Evolutionary conservation across 768 basidiomycete genomes (phyloP), one percentile per base, ranked within the genome.

Genomic region (Leccinum arenicola): DNA sequence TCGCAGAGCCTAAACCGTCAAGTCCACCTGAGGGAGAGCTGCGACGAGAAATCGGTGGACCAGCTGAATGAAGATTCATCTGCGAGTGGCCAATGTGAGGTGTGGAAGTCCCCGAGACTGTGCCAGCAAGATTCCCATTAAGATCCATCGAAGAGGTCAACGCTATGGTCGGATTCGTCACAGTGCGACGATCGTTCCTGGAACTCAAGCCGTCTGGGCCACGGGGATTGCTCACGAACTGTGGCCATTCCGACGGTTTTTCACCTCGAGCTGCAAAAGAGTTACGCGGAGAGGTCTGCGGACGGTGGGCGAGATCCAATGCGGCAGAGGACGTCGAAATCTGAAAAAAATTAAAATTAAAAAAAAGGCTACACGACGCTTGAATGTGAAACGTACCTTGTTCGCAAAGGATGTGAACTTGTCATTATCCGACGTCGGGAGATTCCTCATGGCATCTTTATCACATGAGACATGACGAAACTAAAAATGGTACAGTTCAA

Each of bases 211-310:
- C 78, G 38, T 92, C 91, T 35, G 85, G 84, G 29, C 78, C 82
- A 66, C 88, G 85, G 48, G 80, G 70, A 50, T 80, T 80, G 27
- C 82, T 83, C 50, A 84, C 78, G 74, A 94, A 97, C 72, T 94
- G 93, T 33, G 95, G 92, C 95, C 95, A 98, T 71, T 97, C 95
- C 1, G 93, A 93, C 9, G 91, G 80, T 71, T 87, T 89, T 69
- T 88, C 87, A 35, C 83, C 79, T 48, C 87, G 85, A 60, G 76
- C 73, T 31, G 78, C 70, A 60, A 84, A 84, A 51, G 83, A 84
- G 52, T 82, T 75, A 31, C 85, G 82, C 25, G 88, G 86, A 14
- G 90, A 87, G 6, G 88, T 88, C 70, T 92, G 93, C 4, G 91
- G 87, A 35, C 92, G 82, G 52, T 94, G 92, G 15, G 96, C 95